Percentiles rank a stretch among this genome's conserved stretches.
These are phyloP conservation scores for Fusarium sp. DNA, from an alignment of 2,329 filamentous ascomycete species.

Conservation along the genomic window DNA sequence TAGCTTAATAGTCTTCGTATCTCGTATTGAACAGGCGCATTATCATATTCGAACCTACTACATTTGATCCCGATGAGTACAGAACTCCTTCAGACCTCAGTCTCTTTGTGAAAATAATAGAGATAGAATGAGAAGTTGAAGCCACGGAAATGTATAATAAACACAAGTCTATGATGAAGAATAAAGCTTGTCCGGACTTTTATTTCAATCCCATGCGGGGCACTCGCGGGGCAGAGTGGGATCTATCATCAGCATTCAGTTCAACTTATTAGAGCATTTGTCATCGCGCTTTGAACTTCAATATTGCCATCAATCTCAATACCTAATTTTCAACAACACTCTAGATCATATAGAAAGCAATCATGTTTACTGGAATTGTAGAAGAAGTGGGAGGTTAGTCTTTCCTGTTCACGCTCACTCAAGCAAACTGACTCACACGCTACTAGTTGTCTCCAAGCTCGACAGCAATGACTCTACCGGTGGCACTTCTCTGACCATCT, in stretches of 20 bases:
- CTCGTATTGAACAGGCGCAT: neutral
- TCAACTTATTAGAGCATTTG: constrained; percentile 41
- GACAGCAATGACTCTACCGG: constrained; percentile 84
- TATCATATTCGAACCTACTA: neutral
- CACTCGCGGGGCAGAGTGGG: constrained; percentile 38
- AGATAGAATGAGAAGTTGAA: neutral
- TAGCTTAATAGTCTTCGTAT: neutral
- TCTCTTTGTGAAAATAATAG: too few species aligned
- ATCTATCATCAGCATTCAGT: constrained; percentile 21
- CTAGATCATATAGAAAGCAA: constrained; percentile 24
- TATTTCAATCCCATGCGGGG: constrained; percentile 44
- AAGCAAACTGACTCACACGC: constrained; percentile 48
- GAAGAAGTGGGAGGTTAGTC: constrained; percentile 90
- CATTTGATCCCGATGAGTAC: neutral
- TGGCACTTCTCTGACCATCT: constrained; percentile 91
- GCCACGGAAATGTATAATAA: neutral
- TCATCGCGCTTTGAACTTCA: constrained; percentile 32
- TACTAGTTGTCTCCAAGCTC: constrained; percentile 84
- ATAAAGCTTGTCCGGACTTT: constrained; percentile 5
- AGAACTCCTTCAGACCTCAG: neutral
- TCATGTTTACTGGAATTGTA: constrained; percentile 96
- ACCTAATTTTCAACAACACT: neutral
- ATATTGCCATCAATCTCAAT: neutral
- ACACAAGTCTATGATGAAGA: neutral
- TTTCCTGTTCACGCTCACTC: neutral